Evolutionary conservation across 495 filamentous ascomycete genomes (phyloP).

Genomic region (Talaromyces proteolyticus): DNA sequence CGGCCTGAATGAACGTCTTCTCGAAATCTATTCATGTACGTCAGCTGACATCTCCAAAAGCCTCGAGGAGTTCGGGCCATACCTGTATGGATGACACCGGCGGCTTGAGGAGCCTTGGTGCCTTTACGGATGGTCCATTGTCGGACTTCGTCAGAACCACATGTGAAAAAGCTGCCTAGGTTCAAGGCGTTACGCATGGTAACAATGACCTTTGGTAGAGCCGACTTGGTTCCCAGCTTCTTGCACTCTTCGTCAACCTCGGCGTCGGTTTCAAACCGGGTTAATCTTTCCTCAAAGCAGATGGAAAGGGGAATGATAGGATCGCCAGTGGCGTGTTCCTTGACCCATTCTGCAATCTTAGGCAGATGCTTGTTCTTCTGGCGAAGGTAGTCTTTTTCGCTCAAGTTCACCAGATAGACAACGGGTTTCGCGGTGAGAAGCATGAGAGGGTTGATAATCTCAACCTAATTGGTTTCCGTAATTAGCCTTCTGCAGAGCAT

Average conservation of each 20-base stretch:
- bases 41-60: background rate
- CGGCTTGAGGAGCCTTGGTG: constrained; percentile 93
- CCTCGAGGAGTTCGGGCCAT: background rate
- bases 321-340: constrained; percentile 79
- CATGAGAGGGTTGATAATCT: constrained; percentile 94
- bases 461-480: constrained; percentile 55
- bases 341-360: constrained; percentile 90
- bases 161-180: constrained; percentile 94
- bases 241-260: constrained; percentile 86
- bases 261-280: constrained; percentile 67
- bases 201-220: constrained; percentile 87
- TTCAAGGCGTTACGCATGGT: constrained; percentile 91
- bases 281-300: constrained; percentile 86
- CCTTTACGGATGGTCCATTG: constrained; percentile 98
- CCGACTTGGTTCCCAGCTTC: constrained; percentile 77
- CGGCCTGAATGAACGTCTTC: constrained; percentile 98
- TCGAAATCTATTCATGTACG: constrained; percentile 69
- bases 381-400: constrained; percentile 94
- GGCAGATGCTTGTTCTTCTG: constrained; percentile 99
- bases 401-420: constrained; percentile 95
- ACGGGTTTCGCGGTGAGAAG: constrained; percentile 96
- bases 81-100: constrained; percentile 90
- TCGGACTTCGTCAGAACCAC: constrained; percentile 90
- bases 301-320: constrained; percentile 91
- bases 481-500: background rate